Evolutionary conservation across 371 early-diverging fungal species (phyloP), one percentile per base, ranked within the genome.

Genomic region (Mortierella polycephala): DNA sequence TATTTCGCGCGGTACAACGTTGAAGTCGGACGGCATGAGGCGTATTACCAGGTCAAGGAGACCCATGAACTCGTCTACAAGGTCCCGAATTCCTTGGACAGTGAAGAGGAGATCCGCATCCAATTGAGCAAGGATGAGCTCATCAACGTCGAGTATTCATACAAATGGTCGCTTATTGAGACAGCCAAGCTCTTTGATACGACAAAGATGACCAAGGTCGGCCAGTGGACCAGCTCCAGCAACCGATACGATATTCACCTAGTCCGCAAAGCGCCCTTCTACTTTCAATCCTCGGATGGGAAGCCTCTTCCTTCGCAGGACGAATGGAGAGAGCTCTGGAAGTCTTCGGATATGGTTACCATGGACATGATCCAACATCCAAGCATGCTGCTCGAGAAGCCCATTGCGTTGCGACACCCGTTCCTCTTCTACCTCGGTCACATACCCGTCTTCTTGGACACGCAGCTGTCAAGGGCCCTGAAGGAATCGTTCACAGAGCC

Each of bases 381-480:
- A 1, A 80, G 84, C 16, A 88, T 86, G 81, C 81, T 91, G 0
- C 82, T 87, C 56, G 88, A 88, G 46, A 85, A 87, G n/a, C 95
- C 97, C 7, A 97, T 96, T 64, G 83, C 84, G 8, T 83, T 96
- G 42, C 92, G 97, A 14, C 96, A 95, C 60, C 96, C 96, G 3
- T 94, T 93, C 76, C 88, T 96, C 0, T 97, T 97, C 68, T 97
- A 97, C 71, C 82, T 95, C 16, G 97, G 96, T 13, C 97, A 97
- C 74, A 88, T 95, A 50, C 95, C 96, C 0, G 90, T 87, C 4
- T 97, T 97, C 66, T 68, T 95, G 57, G 96, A 97, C 71, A 92
- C 93, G n/a, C 91, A 93, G 49, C 74, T 96, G 37, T 83, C 94
- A 0, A 85, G 89, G 12, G 86, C 87, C 16, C 72, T 89, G 7